These are phyloP conservation scores for Nannizziopsis barbatae DNA, from an alignment of 2,329 filamentous ascomycete species.

Conservation along the genomic window DNA sequence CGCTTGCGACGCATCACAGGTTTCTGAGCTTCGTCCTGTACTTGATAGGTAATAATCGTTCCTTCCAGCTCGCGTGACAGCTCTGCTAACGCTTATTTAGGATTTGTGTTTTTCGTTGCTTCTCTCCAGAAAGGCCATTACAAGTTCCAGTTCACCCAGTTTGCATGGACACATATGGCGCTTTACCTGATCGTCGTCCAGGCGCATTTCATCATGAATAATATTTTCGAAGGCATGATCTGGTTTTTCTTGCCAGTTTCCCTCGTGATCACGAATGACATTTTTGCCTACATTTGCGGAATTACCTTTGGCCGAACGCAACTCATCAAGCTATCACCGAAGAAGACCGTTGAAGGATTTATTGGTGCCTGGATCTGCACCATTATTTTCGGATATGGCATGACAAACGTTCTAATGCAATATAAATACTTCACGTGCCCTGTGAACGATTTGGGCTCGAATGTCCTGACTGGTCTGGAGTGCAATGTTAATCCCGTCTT, in stretches of 20 bases:
- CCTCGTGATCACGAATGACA: constrained; percentile 96
- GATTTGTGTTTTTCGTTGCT: constrained; percentile 95
- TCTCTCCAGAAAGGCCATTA: constrained; percentile 93
- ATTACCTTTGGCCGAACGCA: constrained; percentile 95
- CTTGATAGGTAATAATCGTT: constrained; percentile 62
- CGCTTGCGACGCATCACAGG: constrained; percentile 89
- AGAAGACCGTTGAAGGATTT: constrained; percentile 98
- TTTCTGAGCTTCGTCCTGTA: constrained; percentile 99
- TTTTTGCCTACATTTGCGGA: constrained; percentile 94
- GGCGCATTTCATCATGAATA: constrained; percentile 99
- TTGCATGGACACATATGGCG: constrained; percentile 99
- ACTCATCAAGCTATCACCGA: constrained; percentile 93
- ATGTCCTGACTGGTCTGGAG: constrained; percentile 77
- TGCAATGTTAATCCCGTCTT: constrained; percentile 91
- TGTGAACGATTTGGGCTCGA: constrained; percentile 89
- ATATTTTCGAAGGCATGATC: constrained; percentile 98
- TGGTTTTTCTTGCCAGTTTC: constrained; percentile 97
- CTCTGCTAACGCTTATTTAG: constrained; percentile 37
- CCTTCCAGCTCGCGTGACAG: background rate
- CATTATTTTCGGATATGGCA: constrained; percentile 66
- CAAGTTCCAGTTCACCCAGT: constrained; percentile 97
- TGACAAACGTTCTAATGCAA: constrained; percentile 74
- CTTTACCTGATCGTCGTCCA: constrained; percentile 95
- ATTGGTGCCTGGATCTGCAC: constrained; percentile 94
- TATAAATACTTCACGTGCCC: constrained; percentile 98